These are phyloP conservation scores for Mucor saturninus DNA, from an alignment of 371 early-diverging fungal genomes.

Conservation along the genomic window DNA sequence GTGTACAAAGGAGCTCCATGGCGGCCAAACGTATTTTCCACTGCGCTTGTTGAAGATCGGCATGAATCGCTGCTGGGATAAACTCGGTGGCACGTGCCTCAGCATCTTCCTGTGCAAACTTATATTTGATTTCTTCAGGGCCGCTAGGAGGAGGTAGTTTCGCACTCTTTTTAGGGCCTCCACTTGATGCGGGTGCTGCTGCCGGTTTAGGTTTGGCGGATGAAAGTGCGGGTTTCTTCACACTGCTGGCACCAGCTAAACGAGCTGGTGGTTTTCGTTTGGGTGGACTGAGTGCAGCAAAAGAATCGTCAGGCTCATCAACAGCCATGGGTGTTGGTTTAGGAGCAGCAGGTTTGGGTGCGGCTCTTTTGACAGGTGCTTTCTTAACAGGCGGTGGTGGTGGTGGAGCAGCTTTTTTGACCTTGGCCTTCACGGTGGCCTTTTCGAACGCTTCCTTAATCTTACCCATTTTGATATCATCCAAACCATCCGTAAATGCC, in stretches of 20 bases:
- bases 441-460: slow-evolving; percentile 86
- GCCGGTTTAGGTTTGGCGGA: slow-evolving; percentile 49
- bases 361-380: slow-evolving; percentile 9
- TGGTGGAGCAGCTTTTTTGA: slow-evolving; percentile 53
- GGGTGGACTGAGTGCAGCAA: slow-evolving; percentile 60
- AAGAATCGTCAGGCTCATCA: slow-evolving; percentile 23
- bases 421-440: slow-evolving; percentile 75
- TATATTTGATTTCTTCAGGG: slow-evolving; percentile 73
- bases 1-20: slow-evolving; percentile 73
- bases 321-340: slow-evolving; percentile 39
- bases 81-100: slow-evolving; percentile 70
- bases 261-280: slow-evolving; percentile 66
- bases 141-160: slow-evolving; percentile 47
- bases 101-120: slow-evolving; percentile 68
- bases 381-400: slow-evolving; percentile 41
- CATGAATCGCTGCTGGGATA: slow-evolving; percentile 63
- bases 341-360: slow-evolving; percentile 9
- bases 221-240: slow-evolving; percentile 57
- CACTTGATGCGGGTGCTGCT: slow-evolving; percentile 45
- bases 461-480: slow-evolving; percentile 86
- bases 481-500: slow-evolving; percentile 81
- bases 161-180: slow-evolving; percentile 57
- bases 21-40: slow-evolving; percentile 94
- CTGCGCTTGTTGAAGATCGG: slow-evolving; percentile 67
- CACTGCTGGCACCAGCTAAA: slow-evolving; percentile 43